Evolutionary conservation across 805 yeast species (phyloP).

Genomic region (Schwanniomyces pseudopolymorphus): DNA sequence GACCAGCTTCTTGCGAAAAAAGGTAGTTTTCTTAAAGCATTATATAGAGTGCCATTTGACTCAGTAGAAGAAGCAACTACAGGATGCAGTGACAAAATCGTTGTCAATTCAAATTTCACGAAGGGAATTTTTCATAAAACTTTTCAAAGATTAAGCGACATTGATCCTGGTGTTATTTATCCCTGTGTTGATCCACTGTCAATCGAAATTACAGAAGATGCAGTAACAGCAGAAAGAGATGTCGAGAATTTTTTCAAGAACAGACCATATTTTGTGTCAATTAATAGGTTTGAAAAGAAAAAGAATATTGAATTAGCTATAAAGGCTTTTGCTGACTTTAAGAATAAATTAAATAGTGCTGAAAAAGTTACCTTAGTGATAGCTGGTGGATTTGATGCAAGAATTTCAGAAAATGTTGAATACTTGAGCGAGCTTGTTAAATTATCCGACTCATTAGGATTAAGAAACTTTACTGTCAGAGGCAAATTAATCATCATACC

Average conservation of each 20-base stretch:
- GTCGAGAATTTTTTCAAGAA: slow-evolving; percentile 34
- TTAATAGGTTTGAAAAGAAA: slow-evolving; percentile 87
- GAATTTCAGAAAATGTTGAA: slow-evolving; percentile 72
- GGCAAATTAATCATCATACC: slow-evolving; percentile 38
- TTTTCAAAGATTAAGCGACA: slow-evolving; percentile 42
- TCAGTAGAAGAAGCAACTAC: slow-evolving; percentile 80
- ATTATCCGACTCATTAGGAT: slow-evolving; percentile 43
- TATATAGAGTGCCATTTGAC: slow-evolving; percentile 85
- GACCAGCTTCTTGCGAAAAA: slow-evolving; percentile 74
- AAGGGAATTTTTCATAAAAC: slow-evolving; percentile 63
- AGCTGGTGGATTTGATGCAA: slow-evolving; percentile 88
- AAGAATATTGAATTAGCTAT: slow-evolving; percentile 82
- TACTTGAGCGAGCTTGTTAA: slow-evolving; percentile 61
- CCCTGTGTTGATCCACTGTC: slow-evolving; percentile 68
- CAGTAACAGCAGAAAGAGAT: slow-evolving; percentile 26
- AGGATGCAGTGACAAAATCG: slow-evolving; percentile 69
- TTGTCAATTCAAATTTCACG: slow-evolving; percentile 89
- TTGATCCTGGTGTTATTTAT: slow-evolving; percentile 59
- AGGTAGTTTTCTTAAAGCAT: slow-evolving; percentile 49
- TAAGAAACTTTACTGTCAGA: slow-evolving; percentile 47
- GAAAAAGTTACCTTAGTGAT: slow-evolving; percentile 55
- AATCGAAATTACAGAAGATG: slow-evolving; percentile 14
- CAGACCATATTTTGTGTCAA: slow-evolving; percentile 57
- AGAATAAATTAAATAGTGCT: slow-evolving; percentile 25
- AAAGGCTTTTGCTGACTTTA: slow-evolving; percentile 55